A percentile compares a stretch with the other conserved stretches of the same genome.
phyloP scores from a whole-genome alignment of 2,329 filamentous ascomycete genomes.

The Aspergillus sojae region DNA sequence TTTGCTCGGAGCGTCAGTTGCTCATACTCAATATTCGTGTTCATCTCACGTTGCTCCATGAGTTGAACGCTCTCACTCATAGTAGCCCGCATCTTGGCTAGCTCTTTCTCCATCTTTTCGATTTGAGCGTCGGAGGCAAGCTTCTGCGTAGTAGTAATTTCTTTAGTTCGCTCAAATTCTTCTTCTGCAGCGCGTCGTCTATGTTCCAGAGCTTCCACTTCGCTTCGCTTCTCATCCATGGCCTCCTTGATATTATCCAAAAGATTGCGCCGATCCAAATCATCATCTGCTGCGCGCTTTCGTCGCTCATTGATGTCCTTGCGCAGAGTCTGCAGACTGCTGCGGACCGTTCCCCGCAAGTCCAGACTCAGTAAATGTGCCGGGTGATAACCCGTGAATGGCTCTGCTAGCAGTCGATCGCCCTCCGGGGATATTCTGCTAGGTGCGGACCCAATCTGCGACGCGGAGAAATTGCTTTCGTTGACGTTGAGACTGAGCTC shows the following conservation, averaged over 20 bases:
- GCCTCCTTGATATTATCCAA: slow-evolving; percentile 95
- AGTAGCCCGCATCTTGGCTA: slow-evolving; percentile 86
- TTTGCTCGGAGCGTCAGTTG: slow-evolving; percentile 84
- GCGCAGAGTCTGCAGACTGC: slow-evolving; percentile 72
- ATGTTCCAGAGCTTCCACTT: slow-evolving; percentile 90
- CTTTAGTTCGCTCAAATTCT: slow-evolving; percentile 91
- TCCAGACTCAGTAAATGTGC: slow-evolving; percentile 87
- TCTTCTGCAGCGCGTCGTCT: slow-evolving; percentile 84
- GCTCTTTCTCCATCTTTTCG: slow-evolving; percentile 97
- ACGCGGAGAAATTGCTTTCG: slow-evolving; percentile 75
- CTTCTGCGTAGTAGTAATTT: slow-evolving; percentile 84
- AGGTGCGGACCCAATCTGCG: slow-evolving; percentile 55
- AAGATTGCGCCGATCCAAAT: slow-evolving; percentile 92
- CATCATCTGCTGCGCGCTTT: slow-evolving; percentile 78
- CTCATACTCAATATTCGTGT: slow-evolving; percentile 94
- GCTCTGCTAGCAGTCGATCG: slow-evolving; percentile 79
- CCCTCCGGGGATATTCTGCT: slow-evolving; percentile 54
- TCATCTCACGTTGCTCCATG: slow-evolving; percentile 94
- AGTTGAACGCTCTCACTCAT: slow-evolving; percentile 85
- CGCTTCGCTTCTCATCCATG: slow-evolving; percentile 90
- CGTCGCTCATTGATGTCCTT: slow-evolving; percentile 93
- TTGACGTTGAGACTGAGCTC: slow-evolving; percentile 84
- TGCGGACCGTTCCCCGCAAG: slow-evolving; percentile 79
- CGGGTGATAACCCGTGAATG: slow-evolving; percentile 84
- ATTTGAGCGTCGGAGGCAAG: slow-evolving; percentile 89